phyloP scores from a whole-genome alignment of 2,329 filamentous ascomycete species.

The Fusarium nematophilum region DNA sequence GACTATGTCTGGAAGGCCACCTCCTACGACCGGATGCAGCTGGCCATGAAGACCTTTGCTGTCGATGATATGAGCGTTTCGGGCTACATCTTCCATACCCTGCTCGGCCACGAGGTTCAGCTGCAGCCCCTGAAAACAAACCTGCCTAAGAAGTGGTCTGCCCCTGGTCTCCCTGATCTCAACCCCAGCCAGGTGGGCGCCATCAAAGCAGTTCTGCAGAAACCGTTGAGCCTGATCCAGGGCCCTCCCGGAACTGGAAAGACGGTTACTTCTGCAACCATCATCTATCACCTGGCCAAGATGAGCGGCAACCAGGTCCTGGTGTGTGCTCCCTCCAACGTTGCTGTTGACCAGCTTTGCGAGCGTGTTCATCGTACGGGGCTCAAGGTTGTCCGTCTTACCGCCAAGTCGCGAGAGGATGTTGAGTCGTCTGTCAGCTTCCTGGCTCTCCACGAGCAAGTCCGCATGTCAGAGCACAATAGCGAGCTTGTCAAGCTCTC shows the following conservation, averaged over 20 bases:
- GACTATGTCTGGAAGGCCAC: slow-evolving; percentile 99
- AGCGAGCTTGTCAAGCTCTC: slow-evolving; percentile 92
- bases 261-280: slow-evolving; percentile 97
- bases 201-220: slow-evolving; percentile 93
- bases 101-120: slow-evolving; percentile 94
- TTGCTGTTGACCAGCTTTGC: slow-evolving; percentile 97
- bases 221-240: slow-evolving; percentile 94
- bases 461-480: slow-evolving; percentile 97
- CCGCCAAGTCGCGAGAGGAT: slow-evolving; percentile 98
- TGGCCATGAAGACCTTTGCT: slow-evolving; percentile 99
- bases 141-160: slow-evolving; percentile 96
- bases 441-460: slow-evolving; percentile 94
- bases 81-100: slow-evolving; percentile 97
- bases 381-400: slow-evolving; percentile 95
- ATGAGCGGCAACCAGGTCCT: slow-evolving; percentile 94
- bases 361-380: slow-evolving; percentile 96
- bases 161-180: slow-evolving; percentile 91
- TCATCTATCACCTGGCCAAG: slow-evolving; percentile 97
- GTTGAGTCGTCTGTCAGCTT: slow-evolving; percentile 99
- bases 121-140: slow-evolving; percentile 95
- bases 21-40: slow-evolving; percentile 98
- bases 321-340: slow-evolving; percentile 97
- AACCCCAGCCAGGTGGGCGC: slow-evolving; percentile 97
- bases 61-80: slow-evolving; percentile 98
- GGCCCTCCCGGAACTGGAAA: slow-evolving; percentile 97